These are phyloP conservation scores for Macrotyloma uniflorum DNA, from an alignment of 306 rosid species.

Conservation along the genomic window DNA sequence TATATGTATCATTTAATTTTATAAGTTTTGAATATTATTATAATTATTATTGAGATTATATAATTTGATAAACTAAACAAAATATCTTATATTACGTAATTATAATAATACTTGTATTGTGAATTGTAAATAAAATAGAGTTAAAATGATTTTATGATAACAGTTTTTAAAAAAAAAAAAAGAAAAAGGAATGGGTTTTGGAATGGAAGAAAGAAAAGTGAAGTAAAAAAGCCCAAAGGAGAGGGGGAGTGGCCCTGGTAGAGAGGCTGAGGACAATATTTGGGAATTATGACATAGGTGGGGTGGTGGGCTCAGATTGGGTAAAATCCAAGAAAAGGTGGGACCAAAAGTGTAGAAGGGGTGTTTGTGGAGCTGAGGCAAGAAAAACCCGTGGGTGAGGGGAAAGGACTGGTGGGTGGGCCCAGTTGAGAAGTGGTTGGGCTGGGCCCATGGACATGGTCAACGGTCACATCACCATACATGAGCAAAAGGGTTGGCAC, in stretches of 20 bases:
- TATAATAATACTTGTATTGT: too few relatives aligned
- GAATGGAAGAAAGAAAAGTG: background rate
- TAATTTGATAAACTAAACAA: too few relatives aligned
- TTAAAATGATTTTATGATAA: too few relatives aligned
- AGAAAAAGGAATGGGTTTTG: background rate
- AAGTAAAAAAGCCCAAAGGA: background rate
- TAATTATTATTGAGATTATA: too few relatives aligned
- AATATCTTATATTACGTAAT: too few relatives aligned
- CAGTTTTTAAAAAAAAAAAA: too few relatives aligned
- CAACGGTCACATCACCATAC: conserved; percentile 14
- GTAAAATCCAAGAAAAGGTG: conserved; percentile 13
- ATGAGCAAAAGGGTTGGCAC: background rate
- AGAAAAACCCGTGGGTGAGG: background rate
- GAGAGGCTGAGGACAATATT: background rate
- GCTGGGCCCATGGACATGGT: background rate
- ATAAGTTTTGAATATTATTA: too few relatives aligned
- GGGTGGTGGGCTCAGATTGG: background rate
- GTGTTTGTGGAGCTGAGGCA: conserved; percentile 1
- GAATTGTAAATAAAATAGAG: too few relatives aligned
- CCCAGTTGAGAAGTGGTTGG: background rate
- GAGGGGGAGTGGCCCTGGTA: background rate
- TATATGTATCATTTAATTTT: too few relatives aligned
- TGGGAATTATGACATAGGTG: background rate
- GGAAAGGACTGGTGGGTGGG: background rate
- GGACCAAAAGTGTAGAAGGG: background rate